Evolutionary conservation across 371 early-diverging fungal genomes (phyloP), one percentile per base, ranked within the genome.

Genomic region (Fennellomyces sp.): DNA sequence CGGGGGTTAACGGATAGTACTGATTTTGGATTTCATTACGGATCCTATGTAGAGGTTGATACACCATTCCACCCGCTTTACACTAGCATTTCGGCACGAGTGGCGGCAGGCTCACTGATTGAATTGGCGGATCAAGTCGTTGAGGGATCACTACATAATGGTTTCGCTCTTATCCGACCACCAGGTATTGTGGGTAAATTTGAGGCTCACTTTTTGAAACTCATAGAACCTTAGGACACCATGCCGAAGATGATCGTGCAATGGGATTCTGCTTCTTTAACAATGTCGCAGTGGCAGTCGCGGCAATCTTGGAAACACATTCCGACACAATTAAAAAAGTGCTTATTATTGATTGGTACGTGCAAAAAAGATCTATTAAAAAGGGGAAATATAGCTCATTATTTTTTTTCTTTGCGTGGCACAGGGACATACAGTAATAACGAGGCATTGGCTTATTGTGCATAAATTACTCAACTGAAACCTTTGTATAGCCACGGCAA

Each of bases 251-350:
- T 45, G 80, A 86, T 58, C 73, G 72, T 29, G 87, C 84, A 12
- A 88, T 85, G 88, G 89, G 89, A 5, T 88, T 82, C 63, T 88
- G 89, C 47, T 82, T 85, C 51, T 87, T 82, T 64, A 88, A 88
- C 63, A 88, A 88, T 62, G 87, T 86, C 6, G 88, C 87, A 13
- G 82, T 88, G 29, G 85, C 88, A 8, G 88, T 82, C 11, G 70
- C 80, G 12, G 61, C 76, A 19, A 78, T 82, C 0, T 35, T 86
- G 25, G 72, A 75, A 23, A 78, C 73, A 56, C 75, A 84, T 58
- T 72, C 84, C 0, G 53, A 70, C 21, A 75, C 66, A 11, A 72
- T 85, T 12, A 73, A 78, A 58, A 83, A 81, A 59, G 77, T 87
- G 21, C 60, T 87, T 29, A 77, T 88, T 29, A 73, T 88, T 54